Evolutionary conservation across 306 rosid genomes (phyloP).

Genomic region (Quercus berberidifolia): DNA sequence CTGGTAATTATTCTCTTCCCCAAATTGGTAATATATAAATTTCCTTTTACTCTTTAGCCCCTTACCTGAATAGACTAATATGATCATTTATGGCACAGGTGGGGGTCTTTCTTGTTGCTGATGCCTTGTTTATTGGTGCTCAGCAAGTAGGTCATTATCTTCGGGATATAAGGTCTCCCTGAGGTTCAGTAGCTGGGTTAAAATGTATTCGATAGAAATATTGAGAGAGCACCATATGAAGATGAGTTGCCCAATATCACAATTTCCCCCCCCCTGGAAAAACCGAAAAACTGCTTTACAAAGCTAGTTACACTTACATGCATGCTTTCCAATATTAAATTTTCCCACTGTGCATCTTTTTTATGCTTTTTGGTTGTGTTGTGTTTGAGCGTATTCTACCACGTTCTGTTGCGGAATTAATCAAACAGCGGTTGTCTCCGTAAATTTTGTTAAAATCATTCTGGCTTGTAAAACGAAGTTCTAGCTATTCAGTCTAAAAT

Average conservation of each 20-base stretch:
- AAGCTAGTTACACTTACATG: not conserved
- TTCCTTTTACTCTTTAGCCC: not conserved
- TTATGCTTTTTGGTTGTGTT: not conserved
- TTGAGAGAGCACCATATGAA: conserved; percentile 8
- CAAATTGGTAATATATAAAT: not conserved
- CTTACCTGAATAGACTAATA: not conserved
- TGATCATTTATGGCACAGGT: conserved; percentile 42
- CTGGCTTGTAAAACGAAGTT: not conserved
- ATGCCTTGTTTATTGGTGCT: conserved; percentile 71
- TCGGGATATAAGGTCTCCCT: conserved; percentile 69
- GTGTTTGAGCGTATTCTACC: conserved; percentile 9
- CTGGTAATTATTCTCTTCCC: conserved; percentile 48
- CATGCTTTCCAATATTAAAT: not conserved
- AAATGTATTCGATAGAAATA: conserved; percentile 8
- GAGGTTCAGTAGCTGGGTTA: conserved; percentile 22
- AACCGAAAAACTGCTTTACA: not conserved
- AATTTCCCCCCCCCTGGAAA: conserved; percentile 16
- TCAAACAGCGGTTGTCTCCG: conserved; percentile 2
- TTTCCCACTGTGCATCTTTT: not conserved
- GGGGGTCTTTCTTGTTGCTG: conserved; percentile 61
- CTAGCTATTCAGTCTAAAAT: not conserved
- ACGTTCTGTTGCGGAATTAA: not conserved
- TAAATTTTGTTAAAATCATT: conserved; percentile 3
- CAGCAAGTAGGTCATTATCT: conserved; percentile 69
- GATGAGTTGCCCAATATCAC: conserved; percentile 23